Evolutionary conservation across 2,329 filamentous ascomycete species (phyloP).

Genomic region (Fusarium pseudocircinatum): DNA sequence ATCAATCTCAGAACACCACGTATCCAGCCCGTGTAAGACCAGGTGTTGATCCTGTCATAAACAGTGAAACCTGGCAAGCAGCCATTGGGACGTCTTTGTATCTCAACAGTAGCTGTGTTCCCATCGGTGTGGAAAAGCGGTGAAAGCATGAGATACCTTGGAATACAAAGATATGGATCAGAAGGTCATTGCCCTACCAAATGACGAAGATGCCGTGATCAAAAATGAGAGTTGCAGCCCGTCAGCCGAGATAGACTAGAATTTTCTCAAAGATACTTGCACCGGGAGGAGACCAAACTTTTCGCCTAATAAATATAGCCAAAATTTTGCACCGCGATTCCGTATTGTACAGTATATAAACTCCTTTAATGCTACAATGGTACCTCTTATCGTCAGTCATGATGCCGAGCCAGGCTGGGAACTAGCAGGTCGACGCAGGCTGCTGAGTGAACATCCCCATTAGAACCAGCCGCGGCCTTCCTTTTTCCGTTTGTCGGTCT

Average conservation of each 20-base stretch:
- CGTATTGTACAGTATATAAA: conserved; percentile 22
- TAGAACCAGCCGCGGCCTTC: conserved; percentile 43
- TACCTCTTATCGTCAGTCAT: not conserved
- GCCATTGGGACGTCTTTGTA: not conserved
- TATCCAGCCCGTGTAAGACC: not conserved
- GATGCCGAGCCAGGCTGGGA: not conserved
- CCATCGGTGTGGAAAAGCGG: not conserved
- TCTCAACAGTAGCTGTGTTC: not conserved
- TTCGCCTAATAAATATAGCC: not conserved
- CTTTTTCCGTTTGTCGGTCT: conserved; percentile 49
- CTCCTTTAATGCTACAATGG: conserved; percentile 18
- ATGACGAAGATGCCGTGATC: not conserved
- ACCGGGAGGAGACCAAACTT: not conserved
- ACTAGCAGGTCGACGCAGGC: not conserved
- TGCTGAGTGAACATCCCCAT: not conserved
- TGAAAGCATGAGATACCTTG: not conserved
- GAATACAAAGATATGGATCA: not conserved
- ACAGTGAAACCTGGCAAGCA: not conserved
- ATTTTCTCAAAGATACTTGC: not conserved
- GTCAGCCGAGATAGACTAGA: not conserved
- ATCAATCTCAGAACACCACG: not conserved
- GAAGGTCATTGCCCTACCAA: not conserved
- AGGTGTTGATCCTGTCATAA: not conserved
- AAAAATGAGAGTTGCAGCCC: not conserved
- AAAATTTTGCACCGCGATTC: not conserved